Conservation (phyloP, 371 early-diverging fungal genomes). For the Mucor ambiguus region DNA sequence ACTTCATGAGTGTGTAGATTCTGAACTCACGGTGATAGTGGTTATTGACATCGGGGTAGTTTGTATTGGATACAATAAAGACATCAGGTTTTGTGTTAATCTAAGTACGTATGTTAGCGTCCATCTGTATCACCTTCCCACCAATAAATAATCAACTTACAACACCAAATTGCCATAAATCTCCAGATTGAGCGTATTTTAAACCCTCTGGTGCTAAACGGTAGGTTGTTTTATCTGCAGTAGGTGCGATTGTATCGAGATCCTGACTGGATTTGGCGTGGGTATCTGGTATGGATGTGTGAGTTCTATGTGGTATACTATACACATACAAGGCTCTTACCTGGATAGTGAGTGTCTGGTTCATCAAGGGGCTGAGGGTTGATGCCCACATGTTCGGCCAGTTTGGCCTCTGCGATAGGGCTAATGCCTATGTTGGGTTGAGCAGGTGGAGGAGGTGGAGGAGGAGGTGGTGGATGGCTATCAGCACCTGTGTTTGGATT, state of each 20-base stretch:
- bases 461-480: background rate
- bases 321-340: conserved; percentile 9
- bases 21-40: conserved; percentile 48
- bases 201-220: conserved; percentile 26
- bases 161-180: conserved; percentile 38
- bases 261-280: conserved; percentile 19
- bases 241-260: conserved; percentile 40
- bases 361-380: conserved; percentile 22
- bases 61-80: conserved; percentile 42
- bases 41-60: conserved; percentile 30
- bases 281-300: conserved; percentile 17
- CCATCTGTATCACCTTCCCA: background rate
- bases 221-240: conserved; percentile 33
- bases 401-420: conserved; percentile 10
- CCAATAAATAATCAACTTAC: conserved; percentile 21
- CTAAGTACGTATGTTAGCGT: conserved; percentile 14
- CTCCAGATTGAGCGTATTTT: conserved; percentile 23
- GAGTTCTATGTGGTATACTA: background rate
- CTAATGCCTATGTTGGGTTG: background rate
- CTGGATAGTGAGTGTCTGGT: conserved; percentile 29
- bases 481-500: background rate
- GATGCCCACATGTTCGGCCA: conserved; percentile 3
- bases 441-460: conserved; percentile 6
- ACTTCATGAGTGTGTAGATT: conserved; percentile 52
- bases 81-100: conserved; percentile 51